Conservation (phyloP, 2,329 filamentous ascomycete species). For the Neofusicoccum cordaticola region DNA sequence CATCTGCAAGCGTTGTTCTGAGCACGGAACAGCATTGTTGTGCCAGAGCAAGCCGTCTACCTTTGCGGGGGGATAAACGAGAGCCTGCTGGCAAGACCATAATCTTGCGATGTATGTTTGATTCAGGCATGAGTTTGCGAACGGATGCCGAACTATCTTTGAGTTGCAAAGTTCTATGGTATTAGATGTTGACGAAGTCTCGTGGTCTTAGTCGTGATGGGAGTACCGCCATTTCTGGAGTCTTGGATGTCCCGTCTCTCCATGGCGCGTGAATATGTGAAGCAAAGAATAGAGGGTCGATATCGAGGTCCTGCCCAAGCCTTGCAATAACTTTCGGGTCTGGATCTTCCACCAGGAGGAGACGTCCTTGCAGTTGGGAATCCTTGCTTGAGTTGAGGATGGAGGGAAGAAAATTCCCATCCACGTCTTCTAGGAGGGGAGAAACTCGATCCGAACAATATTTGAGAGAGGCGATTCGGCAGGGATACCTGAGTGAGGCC, state of each 20-base stretch:
- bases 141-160: neutral
- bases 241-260: conserved; percentile 1
- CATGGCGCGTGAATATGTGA: neutral
- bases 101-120: conserved; percentile 20
- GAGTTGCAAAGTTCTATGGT: conserved; percentile 19
- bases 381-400: too few species aligned
- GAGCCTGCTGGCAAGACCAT: conserved; percentile 6
- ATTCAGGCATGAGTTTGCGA: neutral
- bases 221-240: conserved; percentile 21
- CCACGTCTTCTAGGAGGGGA: too few species aligned
- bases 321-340: neutral
- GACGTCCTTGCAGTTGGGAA: neutral
- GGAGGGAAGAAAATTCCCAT: too few species aligned
- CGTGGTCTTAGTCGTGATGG: conserved; percentile 20
- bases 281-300: neutral
- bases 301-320: neutral
- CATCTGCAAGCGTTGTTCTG: neutral
- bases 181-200: conserved; percentile 20
- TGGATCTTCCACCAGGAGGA: neutral
- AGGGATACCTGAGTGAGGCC: too few species aligned
- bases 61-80: neutral
- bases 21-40: conserved; percentile 22
- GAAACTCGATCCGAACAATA: too few species aligned
- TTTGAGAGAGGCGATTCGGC: too few species aligned
- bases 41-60: conserved; percentile 17